Evolutionary conservation across 352 stramenopile species (phyloP).

Genomic region (Globisporangium ultimum): DNA sequence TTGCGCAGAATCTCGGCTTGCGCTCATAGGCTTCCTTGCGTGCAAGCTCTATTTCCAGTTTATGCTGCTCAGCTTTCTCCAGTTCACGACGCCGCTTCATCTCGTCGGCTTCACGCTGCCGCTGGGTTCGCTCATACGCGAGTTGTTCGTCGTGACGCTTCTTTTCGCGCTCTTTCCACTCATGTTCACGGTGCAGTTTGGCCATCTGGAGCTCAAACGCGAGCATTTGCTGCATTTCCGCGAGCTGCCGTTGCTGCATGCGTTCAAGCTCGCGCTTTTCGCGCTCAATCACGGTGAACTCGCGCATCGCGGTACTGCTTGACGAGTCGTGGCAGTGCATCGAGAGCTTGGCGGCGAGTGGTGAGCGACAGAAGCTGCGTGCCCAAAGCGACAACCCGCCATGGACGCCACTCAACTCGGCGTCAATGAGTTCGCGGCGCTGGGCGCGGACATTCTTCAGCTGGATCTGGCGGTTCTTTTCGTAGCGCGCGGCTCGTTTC

Average conservation of each 20-base stretch:
- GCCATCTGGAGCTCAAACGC: constrained; percentile 64
- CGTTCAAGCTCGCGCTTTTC: constrained; percentile 68
- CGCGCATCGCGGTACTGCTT: constrained; percentile 16
- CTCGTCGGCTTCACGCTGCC: constrained; percentile 57
- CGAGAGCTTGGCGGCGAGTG: constrained; percentile 27
- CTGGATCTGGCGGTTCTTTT: constrained; percentile 50
- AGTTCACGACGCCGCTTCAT: constrained; percentile 41
- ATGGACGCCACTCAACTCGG: constrained; percentile 35
- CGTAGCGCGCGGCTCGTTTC: constrained; percentile 58
- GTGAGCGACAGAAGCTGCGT: constrained; percentile 57
- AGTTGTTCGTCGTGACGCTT: constrained; percentile 40
- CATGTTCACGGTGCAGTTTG: constrained; percentile 47
- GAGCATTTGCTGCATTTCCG: constrained; percentile 74
- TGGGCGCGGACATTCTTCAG: constrained; percentile 48
- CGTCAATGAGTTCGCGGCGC: constrained; percentile 57
- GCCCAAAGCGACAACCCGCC: constrained; percentile 50
- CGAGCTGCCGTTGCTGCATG: constrained; percentile 61
- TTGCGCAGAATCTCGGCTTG: constrained; percentile 42
- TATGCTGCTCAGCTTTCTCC: constrained; percentile 48
- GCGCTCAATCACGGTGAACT: constrained; percentile 58
- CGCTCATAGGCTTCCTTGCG: constrained; percentile 35
- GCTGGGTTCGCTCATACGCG: constrained; percentile 30
- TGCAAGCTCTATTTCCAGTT: constrained; percentile 39
- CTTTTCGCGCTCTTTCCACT: constrained; percentile 47
- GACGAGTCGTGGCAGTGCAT: constrained; percentile 13